Evolutionary conservation across 495 filamentous ascomycete species (phyloP), one percentile per base, ranked within the genome.

Genomic region (Pseudoneurospora amorphoporcata): DNA sequence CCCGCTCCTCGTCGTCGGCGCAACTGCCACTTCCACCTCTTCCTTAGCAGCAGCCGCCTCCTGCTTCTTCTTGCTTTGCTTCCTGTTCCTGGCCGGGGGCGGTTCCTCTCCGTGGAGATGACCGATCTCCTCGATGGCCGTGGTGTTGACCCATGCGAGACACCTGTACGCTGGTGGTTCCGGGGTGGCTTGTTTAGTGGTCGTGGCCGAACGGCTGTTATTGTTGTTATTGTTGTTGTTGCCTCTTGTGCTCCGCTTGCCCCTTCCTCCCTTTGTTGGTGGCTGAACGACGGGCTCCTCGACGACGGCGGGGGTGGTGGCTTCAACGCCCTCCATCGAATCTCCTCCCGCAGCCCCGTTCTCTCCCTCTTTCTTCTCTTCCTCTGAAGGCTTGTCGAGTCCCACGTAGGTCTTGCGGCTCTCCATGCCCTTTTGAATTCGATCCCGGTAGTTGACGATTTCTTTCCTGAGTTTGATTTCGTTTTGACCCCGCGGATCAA

Each of bases 391-490:
- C 12, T 35, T 65, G 4, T 81, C 80, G 4, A 83, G 83, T 1
- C 83, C 83, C 70, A 96, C 83, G 76, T 97, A 97, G 71, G 86
- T 84, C 70, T 89, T 86, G 69, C 94, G 89, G 75, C 87, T 88
- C 73, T 89, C 82, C 95, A 99, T 98, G 77, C 94, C 90, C 72
- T 85, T 84, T 38, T 84, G 83, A 71, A 99, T 98, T 76, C 87
- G 88, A 12, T 93, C 90, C 12, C 90, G 89, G 81, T 94, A 95
- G 14, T 86, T 80, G 70, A 90, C 83, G 3, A 99, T 86, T 81
- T 97, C 94, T 80, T 97, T 97, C 41, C 90, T 87, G 32, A 99
- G 83, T 77, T 93, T 94, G 41, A 88, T 81, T 81, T 99, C 95
- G 41, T 95, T 92, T 43, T 89, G 82, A 1, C 95, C 95, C 37